Conservation (phyloP, 352 stramenopile species). For the Pythium utonaiense region DNA sequence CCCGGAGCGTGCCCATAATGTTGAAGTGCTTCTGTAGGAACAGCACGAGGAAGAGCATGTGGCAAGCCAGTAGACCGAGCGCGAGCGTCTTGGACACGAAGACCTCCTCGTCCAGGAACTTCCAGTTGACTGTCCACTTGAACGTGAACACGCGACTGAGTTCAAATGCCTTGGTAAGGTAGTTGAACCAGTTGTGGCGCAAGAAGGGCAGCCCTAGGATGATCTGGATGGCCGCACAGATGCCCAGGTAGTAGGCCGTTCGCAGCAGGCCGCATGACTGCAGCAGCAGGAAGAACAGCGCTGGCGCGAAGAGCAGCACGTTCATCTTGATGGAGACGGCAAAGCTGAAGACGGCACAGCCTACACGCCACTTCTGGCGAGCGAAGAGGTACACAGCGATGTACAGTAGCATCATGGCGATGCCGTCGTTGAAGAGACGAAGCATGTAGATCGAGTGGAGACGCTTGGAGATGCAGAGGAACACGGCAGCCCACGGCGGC, state of each 20-base stretch:
- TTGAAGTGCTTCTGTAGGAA: conserved; percentile 84
- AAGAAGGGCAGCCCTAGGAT: conserved; percentile 94
- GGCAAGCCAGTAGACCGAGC: conserved; percentile 45
- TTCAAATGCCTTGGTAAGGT: conserved; percentile 97
- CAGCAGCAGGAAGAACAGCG: conserved; percentile 94
- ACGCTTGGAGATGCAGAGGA: conserved; percentile 93
- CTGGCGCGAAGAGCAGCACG: conserved; percentile 96
- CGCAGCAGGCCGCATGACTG: conserved; percentile 81
- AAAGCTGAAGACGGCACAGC: conserved; percentile 94
- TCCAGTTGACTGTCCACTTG: conserved; percentile 99
- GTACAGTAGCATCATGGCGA: conserved; percentile 95
- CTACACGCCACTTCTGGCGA: conserved; percentile 79
- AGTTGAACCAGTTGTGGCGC: conserved; percentile 91
- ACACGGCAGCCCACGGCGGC: conserved; percentile 84
- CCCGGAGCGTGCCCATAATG: conserved; percentile 69
- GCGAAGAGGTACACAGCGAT: conserved; percentile 89
- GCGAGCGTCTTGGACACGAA: conserved; percentile 74
- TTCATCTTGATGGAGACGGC: conserved; percentile 99
- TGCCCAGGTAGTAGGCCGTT: conserved; percentile 82
- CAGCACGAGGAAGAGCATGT: conserved; percentile 70
- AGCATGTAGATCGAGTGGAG: conserved; percentile 98
- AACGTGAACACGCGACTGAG: conserved; percentile 97
- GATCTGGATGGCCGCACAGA: conserved; percentile 92
- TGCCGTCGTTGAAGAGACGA: conserved; percentile 98
- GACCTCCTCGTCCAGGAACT: conserved; percentile 79